Evolutionary conservation across 2,329 filamentous ascomycete species (phyloP).

Genomic region (Colletotrichum sojae): DNA sequence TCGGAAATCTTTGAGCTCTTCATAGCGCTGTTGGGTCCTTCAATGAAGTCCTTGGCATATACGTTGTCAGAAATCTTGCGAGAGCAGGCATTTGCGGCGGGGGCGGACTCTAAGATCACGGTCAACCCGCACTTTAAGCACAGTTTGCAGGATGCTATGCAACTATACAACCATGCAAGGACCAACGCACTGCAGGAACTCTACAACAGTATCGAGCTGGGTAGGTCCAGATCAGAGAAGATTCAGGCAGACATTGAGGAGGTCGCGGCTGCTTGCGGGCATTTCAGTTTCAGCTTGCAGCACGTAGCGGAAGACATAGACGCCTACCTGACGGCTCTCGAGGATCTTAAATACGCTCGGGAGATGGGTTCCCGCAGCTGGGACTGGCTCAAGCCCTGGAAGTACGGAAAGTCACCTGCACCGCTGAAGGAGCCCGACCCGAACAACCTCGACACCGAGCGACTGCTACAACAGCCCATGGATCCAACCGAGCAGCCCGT

Average conservation of each 20-base stretch:
- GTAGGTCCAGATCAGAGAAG: conserved; percentile 76
- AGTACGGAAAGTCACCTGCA: conserved; percentile 25
- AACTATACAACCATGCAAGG: conserved; percentile 83
- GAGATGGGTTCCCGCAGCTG: conserved; percentile 77
- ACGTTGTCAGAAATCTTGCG: conserved; percentile 91
- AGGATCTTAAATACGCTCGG: conserved; percentile 83
- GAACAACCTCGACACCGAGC: conserved; percentile 60
- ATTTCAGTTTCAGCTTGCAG: conserved; percentile 93
- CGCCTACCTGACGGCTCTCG: conserved; percentile 84
- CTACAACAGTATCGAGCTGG: conserved; percentile 84
- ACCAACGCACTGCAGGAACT: conserved; percentile 82
- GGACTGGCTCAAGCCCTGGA: conserved; percentile 91
- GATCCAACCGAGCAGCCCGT: conserved; percentile 51
- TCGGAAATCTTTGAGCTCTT: conserved; percentile 94
- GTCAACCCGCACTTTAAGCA: conserved; percentile 85
- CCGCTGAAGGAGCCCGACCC: conserved; percentile 31
- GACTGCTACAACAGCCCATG: conserved; percentile 51
- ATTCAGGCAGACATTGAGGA: conserved; percentile 96
- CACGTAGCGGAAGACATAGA: conserved; percentile 93
- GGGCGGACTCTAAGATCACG: conserved; percentile 76
- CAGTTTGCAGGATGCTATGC: conserved; percentile 85
- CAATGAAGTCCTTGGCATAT: conserved; percentile 95
- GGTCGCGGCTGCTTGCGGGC: conserved; percentile 96
- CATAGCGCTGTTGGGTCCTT: conserved; percentile 89
- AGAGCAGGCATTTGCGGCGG: conserved; percentile 84